These are phyloP conservation scores for Citrus glauca DNA, from an alignment of 345 rosid genomes.

Conservation along the genomic window DNA sequence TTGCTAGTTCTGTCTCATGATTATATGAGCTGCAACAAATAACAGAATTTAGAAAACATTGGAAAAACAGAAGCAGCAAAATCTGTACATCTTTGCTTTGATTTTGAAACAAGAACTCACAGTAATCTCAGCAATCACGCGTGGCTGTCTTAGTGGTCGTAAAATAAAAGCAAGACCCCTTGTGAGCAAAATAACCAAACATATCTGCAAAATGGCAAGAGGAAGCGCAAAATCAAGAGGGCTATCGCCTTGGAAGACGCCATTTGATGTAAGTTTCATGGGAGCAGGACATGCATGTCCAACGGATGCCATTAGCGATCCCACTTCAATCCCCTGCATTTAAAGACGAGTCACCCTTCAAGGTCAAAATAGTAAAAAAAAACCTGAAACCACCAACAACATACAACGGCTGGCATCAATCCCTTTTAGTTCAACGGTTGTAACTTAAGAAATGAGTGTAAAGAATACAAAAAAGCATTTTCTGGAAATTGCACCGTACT, in stretches of 20 bases:
- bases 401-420: not conserved
- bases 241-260: conserved; percentile 62
- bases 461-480: not conserved
- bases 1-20: not conserved
- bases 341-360: not conserved
- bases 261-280: conserved; percentile 74
- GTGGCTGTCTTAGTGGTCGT: conserved; percentile 69
- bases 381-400: not conserved
- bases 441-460: not conserved
- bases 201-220: conserved; percentile 65
- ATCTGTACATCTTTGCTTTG: not conserved
- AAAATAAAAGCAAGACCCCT: conserved; percentile 60
- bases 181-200: conserved; percentile 57
- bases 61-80: not conserved
- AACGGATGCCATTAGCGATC: conserved; percentile 30
- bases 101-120: conserved; percentile 28
- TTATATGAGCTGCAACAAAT: not conserved
- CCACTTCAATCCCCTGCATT: conserved; percentile 15
- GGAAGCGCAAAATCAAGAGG: conserved; percentile 75
- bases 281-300: conserved; percentile 36
- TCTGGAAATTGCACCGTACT: too few relatives aligned
- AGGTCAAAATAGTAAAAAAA: not conserved
- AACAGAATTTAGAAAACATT: not conserved
- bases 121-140: conserved; percentile 79
- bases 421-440: not conserved